Percentiles rank a stretch among this genome's conserved stretches.
Conservation (phyloP, 805 yeast genomes). For the Scheffersomyces amazonensis region DNA sequence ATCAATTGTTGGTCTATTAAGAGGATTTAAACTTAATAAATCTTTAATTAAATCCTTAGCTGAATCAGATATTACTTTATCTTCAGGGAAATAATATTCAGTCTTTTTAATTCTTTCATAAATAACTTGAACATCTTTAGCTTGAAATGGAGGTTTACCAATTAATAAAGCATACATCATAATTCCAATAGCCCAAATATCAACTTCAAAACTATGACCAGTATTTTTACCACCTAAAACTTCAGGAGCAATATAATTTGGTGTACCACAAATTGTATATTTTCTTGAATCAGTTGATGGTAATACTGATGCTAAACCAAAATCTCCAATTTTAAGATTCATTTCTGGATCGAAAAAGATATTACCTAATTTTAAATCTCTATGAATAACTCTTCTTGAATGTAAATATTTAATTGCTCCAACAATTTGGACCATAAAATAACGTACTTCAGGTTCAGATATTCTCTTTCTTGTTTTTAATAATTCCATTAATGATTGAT, state of each 20-base stretch:
- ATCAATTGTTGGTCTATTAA: constrained; percentile 74
- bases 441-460: constrained; percentile 89
- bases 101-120: constrained; percentile 87
- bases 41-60: constrained; percentile 73
- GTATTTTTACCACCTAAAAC: constrained; percentile 81
- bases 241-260: constrained; percentile 98
- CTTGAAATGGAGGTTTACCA: constrained; percentile 98
- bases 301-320: constrained; percentile 96
- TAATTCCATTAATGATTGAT: constrained; percentile 91
- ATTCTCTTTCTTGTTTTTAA: constrained; percentile 79
- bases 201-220: constrained; percentile 94
- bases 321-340: constrained; percentile 96
- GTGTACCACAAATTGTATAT: constrained; percentile 97
- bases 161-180: constrained; percentile 90
- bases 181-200: constrained; percentile 96
- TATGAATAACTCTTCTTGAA: constrained; percentile 85
- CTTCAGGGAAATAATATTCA: constrained; percentile 76
- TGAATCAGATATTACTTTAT: constrained; percentile 62
- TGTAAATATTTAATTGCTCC: constrained; percentile 96
- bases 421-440: constrained; percentile 83
- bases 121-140: constrained; percentile 87
- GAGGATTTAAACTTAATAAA: constrained; percentile 74
- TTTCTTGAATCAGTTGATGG: constrained; percentile 68
- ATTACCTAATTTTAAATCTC: constrained; percentile 95
- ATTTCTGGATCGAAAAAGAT: constrained; percentile 90